Evolutionary conservation across 345 rosid species (phyloP), one percentile per base, ranked within the genome.

Genomic region (Sisymbrium altissimum): DNA sequence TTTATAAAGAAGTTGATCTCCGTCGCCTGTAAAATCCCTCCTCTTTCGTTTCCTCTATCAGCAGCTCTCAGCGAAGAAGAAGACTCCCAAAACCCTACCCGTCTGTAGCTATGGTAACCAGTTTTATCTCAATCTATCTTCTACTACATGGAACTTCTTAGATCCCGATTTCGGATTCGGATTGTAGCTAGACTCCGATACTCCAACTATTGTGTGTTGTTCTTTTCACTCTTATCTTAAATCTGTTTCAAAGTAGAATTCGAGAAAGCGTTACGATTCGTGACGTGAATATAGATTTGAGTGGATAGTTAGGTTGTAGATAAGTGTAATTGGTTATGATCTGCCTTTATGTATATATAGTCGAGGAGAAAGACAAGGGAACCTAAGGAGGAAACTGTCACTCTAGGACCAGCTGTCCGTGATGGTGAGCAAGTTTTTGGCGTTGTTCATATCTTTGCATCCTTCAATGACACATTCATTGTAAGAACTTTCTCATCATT

Each of bases 401-500:
- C 87, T 1, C 96, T 88, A 56, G 95, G 92, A 52, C 97, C 97
- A 18, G 83, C 90, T 40, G 86, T 88, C n/a, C 82, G 87, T 18
- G 95, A 90, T 12, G 98, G 95, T 27, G 96, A 90, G 80, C 83
- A 81, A 52, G 95, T 84, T 57, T 90, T 92, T n/a, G 95, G 96
- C 5, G 89, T 87, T 9, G 96, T 86, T 15, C 96, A 87, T 74
- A 84, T 89, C 60, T 89, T 83, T 76, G 96, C 96, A 1, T 89
- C 92, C 0, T 89, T 89, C 78, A 89, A 87, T 45, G 93, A 89
- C 68, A 89, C 96, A 0, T 89, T 87, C 81, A 89, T 89, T 17
- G 96, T 87, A 66, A 83, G 35, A 32, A 50, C 3, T 7, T 33
- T 46, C 56, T 65, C 11, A n/a, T 54, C 11, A 2, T 54, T 5